These are phyloP conservation scores for Tulasnella calospora DNA, from an alignment of 768 basidiomycete genomes.

Conservation along the genomic window DNA sequence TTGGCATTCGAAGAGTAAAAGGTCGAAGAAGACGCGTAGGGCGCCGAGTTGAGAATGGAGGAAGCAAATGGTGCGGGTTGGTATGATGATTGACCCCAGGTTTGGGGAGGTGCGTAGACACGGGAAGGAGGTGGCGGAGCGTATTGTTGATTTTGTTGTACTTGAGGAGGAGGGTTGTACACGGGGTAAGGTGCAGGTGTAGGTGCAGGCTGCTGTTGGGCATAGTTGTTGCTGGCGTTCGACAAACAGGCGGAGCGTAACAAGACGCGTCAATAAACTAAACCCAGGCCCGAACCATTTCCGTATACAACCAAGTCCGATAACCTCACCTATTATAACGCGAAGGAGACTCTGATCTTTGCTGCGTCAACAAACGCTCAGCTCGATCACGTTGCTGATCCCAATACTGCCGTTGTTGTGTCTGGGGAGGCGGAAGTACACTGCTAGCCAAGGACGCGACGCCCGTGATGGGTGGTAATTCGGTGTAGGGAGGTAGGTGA, in stretches of 20 bases:
- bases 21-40: slow-evolving; percentile 9
- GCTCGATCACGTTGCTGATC: slow-evolving; percentile 57
- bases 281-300: slow-evolving; percentile 27
- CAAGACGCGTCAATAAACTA: slow-evolving; percentile 39
- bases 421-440: slow-evolving; percentile 36
- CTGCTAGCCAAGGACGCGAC: slow-evolving; percentile 52
- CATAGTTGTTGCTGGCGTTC: slow-evolving; percentile 55
- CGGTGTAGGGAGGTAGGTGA: slow-evolving; percentile 54
- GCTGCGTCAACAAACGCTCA: slow-evolving; percentile 53
- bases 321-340: slow-evolving; percentile 1
- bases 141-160: slow-evolving; percentile 8
- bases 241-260: slow-evolving; percentile 26
- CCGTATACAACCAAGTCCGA: not conserved
- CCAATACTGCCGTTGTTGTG: slow-evolving; percentile 58
- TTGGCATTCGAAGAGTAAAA: not conserved
- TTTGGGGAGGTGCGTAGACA: slow-evolving; percentile 42
- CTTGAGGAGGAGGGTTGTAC: not conserved
- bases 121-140: not conserved
- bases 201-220: slow-evolving; percentile 55
- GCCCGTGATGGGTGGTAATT: slow-evolving; percentile 54
- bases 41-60: slow-evolving; percentile 5
- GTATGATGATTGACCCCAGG: slow-evolving; percentile 22
- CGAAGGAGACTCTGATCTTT: slow-evolving; percentile 30
- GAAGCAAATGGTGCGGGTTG: slow-evolving; percentile 17
- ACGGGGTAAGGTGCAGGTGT: slow-evolving; percentile 35